Percentiles rank a stretch among this genome's conserved stretches.
phyloP scores from a whole-genome alignment of 768 basidiomycete genomes.

The Dendrothele bispora region DNA sequence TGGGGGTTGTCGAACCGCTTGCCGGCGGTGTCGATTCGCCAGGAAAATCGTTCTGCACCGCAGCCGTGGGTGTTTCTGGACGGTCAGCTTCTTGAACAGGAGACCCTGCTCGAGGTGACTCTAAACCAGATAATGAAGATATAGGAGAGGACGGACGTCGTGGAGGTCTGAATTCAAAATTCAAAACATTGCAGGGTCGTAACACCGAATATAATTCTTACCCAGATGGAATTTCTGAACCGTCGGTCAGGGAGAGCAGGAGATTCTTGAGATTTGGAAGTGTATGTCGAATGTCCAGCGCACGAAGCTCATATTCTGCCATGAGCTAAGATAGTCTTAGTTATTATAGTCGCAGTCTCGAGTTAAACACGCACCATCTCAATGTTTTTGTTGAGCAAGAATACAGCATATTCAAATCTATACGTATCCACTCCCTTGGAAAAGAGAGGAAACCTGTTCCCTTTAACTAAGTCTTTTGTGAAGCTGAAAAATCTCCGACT shows the following conservation, averaged over 20 bases:
- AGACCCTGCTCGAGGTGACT: slow-evolving; percentile 22
- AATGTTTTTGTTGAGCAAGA: slow-evolving; percentile 94
- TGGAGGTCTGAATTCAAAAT: slow-evolving; percentile 15
- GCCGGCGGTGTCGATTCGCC: slow-evolving; percentile 43
- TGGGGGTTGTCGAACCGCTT: slow-evolving; percentile 63
- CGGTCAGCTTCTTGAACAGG: slow-evolving; percentile 18
- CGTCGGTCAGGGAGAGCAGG: slow-evolving; percentile 79
- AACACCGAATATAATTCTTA: slow-evolving; percentile 5
- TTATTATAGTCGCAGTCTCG: not conserved
- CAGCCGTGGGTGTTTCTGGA: slow-evolving; percentile 37
- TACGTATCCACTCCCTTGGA: slow-evolving; percentile 94
- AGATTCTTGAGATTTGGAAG: slow-evolving; percentile 96
- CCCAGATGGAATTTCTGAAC: slow-evolving; percentile 47
- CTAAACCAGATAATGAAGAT: slow-evolving; percentile 21
- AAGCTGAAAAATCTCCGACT: not conserved
- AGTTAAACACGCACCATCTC: slow-evolving; percentile 66
- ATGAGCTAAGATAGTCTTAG: slow-evolving; percentile 61
- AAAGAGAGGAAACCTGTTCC: slow-evolving; percentile 87
- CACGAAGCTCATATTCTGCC: slow-evolving; percentile 84
- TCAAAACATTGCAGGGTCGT: not conserved
- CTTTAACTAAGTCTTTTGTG: slow-evolving; percentile 9
- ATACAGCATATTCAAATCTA: slow-evolving; percentile 97
- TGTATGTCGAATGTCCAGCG: slow-evolving; percentile 93
- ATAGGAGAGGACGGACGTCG: slow-evolving; percentile 24
- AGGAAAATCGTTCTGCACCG: slow-evolving; percentile 20